A percentile compares a stretch with the other conserved stretches of the same genome.
Conservation (phyloP, 2,329 filamentous ascomycete species). For the Colletotrichum caudatum region DNA sequence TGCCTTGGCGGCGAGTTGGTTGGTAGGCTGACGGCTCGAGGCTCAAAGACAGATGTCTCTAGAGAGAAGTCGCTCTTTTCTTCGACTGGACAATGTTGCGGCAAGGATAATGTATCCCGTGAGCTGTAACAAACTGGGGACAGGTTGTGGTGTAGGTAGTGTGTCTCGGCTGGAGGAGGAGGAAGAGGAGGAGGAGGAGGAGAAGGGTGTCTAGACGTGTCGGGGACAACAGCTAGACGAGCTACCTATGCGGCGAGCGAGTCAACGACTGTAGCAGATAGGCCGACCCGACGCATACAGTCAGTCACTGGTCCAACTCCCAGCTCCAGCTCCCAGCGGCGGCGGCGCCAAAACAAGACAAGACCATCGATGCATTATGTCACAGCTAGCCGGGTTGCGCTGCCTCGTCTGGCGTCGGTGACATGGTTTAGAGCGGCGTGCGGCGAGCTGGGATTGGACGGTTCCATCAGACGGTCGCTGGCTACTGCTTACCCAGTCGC, state of each 20-base stretch:
- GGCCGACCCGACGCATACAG: constrained; percentile 11
- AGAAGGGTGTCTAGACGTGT: neutral
- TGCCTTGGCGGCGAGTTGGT: constrained; percentile 37
- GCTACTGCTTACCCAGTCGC: constrained; percentile 1
- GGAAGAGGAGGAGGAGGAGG: neutral
- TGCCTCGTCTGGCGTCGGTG: constrained; percentile 29
- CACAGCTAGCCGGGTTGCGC: constrained; percentile 30
- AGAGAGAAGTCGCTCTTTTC: constrained; percentile 13
- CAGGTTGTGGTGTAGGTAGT: constrained; percentile 4
- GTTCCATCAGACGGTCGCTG: constrained; percentile 29
- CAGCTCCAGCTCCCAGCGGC: constrained; percentile 14
- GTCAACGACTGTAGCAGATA: neutral
- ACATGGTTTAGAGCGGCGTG: constrained; percentile 38
- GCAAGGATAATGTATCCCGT: constrained; percentile 1
- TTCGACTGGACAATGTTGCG: constrained; percentile 2
- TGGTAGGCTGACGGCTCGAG: constrained; percentile 39
- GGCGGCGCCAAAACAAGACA: constrained; percentile 21
- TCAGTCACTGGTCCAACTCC: constrained; percentile 45
- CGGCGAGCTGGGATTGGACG: constrained; percentile 30
- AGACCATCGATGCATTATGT: constrained; percentile 31
- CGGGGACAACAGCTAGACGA: neutral
- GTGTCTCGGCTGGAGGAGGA: constrained; percentile 27
- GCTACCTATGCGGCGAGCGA: neutral
- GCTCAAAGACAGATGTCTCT: constrained; percentile 19
- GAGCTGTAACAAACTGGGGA: neutral